Evolutionary conservation across 257 asterid genomes (phyloP), one percentile per base, ranked within the genome.

Genomic region (Solanum infundibuliforme): DNA sequence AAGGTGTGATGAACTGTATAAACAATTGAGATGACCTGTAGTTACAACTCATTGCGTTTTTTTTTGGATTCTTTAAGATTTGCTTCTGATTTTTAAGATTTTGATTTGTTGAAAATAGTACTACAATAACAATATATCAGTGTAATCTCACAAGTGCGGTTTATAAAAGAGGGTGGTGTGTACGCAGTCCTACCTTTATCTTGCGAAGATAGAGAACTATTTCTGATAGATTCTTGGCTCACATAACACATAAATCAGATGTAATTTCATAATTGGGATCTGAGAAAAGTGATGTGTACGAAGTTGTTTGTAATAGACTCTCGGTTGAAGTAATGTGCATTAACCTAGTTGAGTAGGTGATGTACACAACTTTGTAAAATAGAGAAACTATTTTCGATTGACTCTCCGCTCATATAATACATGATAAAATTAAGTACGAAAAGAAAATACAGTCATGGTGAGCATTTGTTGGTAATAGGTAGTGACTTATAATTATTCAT

Each of bases 21-120:
- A 82, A 82, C 48, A 82, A 82, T 82, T 82, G 86, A 82, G 27
- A 48, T 82, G 86, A 10, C 69, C 86, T 82, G 43, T 82, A 82
- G 86, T 31, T 82, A 82, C 69, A 82, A 82, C 86, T 48, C 86
- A 82, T 82, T 18, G 69, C 69, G 48, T 52, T 29, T 1, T 1
- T 82, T 16, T 48, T 32, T 82, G 39, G 43, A 48, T 82, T 82
- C 43, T 69, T 81, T 52, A 48, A 55, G 81, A 73, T 69, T 48
- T 55, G 10, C 84, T 87, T 71, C 60, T 66, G 43, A 25, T 87
- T 31, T 87, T 20, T 39, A 35, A 58, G 87, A 77, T 38, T 62
- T 62, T 79, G 18, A 65, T 38, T 43, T 46, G 85, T 46, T 43
- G 66, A 39, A 41, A 79, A 39, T 69, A 29, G 11, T 68, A 69